phyloP scores from a whole-genome alignment of 306 rosid species.

The Malus asiatica region DNA sequence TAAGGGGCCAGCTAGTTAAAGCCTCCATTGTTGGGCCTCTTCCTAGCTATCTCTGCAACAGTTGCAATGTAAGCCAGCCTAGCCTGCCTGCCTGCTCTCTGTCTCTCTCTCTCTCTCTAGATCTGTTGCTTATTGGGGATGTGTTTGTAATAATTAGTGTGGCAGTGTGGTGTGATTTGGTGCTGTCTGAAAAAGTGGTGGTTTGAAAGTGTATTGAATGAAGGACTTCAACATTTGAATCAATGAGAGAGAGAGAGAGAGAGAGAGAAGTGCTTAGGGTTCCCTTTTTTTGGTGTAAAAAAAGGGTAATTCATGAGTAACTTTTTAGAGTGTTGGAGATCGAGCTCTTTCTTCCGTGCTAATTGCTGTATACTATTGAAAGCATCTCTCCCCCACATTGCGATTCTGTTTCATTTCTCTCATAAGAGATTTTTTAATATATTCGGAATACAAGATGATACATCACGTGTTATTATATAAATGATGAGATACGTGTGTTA shows the following conservation, averaged over 20 bases:
- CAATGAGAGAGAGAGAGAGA: conserved; percentile 7
- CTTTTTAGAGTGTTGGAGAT: conserved; percentile 38
- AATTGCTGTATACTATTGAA: conserved; percentile 12
- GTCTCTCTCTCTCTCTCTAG: neutral
- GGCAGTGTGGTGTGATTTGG: conserved; percentile 51
- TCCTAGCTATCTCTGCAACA: conserved; percentile 41
- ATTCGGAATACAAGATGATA: fast-evolving
- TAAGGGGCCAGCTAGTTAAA: conserved; percentile 7
- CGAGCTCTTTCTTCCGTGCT: conserved; percentile 38
- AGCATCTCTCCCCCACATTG: conserved; percentile 27
- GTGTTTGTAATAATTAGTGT: conserved; percentile 42
- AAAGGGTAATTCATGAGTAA: conserved; percentile 5
- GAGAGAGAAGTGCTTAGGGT: conserved; percentile 26
- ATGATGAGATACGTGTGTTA: fast-evolving
- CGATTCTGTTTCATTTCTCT: conserved; percentile 16
- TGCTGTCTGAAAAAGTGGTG: conserved; percentile 72
- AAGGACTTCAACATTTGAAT: conserved; percentile 48
- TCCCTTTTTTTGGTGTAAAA: neutral
- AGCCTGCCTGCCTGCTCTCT: neutral
- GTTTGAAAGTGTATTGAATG: conserved; percentile 62
- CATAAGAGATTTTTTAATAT: too few relatives aligned
- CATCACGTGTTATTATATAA: fast-evolving
- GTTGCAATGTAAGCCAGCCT: neutral
- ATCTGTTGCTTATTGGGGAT: conserved; percentile 8
- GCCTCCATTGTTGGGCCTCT: conserved; percentile 32